These are phyloP conservation scores for Boletus subluridellus DNA, from an alignment of 1,284 basidiomycete genomes.

Conservation along the genomic window DNA sequence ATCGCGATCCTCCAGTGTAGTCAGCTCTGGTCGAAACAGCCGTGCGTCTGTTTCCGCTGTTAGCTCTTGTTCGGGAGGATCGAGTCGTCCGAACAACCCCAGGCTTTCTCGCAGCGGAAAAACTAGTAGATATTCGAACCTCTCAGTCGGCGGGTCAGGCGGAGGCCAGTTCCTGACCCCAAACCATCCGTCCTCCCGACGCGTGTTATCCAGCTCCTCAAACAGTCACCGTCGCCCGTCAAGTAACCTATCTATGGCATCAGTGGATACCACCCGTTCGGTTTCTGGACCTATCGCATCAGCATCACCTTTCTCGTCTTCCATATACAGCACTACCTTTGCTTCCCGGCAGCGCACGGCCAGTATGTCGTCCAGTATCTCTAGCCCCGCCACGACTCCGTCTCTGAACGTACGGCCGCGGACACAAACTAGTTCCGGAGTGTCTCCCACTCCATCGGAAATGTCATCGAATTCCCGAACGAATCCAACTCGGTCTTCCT, in stretches of 20 bases:
- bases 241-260: conserved; percentile 31
- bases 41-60: conserved; percentile 41
- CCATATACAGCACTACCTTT: conserved; percentile 63
- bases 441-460: conserved; percentile 59
- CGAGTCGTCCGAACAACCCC: conserved; percentile 25
- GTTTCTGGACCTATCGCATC: conserved; percentile 36
- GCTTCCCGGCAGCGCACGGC: conserved; percentile 75
- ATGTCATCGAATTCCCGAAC: conserved; percentile 44
- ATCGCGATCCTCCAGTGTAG: conserved; percentile 61
- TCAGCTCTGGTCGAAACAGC: conserved; percentile 57
- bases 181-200: conserved; percentile 41
- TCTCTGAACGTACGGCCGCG: conserved; percentile 40
- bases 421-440: conserved; percentile 43
- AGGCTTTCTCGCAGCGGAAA: conserved; percentile 36
- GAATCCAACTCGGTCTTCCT: conserved; percentile 41
- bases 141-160: conserved; percentile 44
- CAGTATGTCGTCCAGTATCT: conserved; percentile 50
- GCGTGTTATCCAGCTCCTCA: conserved; percentile 47
- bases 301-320: conserved; percentile 33
- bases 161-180: conserved; percentile 50
- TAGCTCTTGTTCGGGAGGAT: conserved; percentile 25
- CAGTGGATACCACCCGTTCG: conserved; percentile 30
- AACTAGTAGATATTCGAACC: conserved; percentile 44
- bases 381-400: conserved; percentile 36
- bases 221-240: conserved; percentile 38